phyloP scores from a whole-genome alignment of 2,329 filamentous ascomycete genomes.

The Aspergillus transmontanensis region DNA sequence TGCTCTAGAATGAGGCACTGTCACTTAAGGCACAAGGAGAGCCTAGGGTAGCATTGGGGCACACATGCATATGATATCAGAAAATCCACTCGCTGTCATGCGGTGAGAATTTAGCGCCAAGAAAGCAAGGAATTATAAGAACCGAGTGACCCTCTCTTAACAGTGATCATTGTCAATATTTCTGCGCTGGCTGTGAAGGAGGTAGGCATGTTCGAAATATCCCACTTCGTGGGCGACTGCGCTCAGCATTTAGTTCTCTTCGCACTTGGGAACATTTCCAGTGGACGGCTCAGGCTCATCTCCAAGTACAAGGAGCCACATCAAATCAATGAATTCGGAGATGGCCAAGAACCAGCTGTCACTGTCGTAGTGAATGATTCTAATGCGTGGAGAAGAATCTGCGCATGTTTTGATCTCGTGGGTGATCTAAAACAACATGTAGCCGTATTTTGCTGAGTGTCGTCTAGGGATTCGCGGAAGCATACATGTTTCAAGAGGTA shows the following conservation, averaged over 20 bases:
- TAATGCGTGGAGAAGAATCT: background rate
- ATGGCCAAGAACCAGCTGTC: background rate
- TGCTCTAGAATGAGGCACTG: fast-evolving
- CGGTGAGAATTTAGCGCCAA: background rate
- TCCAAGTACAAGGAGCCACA: background rate
- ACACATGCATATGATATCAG: background rate
- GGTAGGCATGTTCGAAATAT: background rate
- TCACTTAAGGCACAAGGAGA: background rate
- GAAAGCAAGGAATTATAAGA: background rate
- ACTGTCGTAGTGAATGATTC: background rate
- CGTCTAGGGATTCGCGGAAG: conserved; percentile 65
- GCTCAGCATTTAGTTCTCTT: background rate
- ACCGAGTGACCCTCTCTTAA: background rate
- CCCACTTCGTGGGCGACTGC: background rate
- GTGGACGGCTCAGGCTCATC: background rate
- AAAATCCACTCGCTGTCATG: background rate
- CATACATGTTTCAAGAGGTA: conserved; percentile 73
- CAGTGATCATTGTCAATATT: too few species aligned
- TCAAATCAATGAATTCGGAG: background rate
- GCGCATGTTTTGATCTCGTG: conserved; percentile 8
- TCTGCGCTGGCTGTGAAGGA: too few species aligned
- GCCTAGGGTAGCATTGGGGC: background rate
- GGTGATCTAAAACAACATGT: background rate
- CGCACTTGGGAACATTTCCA: background rate
- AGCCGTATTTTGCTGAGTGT: background rate